Base-by-base conservation (phyloP, 306 rosid genomes). In the peach (Prunus persica) region DNA sequence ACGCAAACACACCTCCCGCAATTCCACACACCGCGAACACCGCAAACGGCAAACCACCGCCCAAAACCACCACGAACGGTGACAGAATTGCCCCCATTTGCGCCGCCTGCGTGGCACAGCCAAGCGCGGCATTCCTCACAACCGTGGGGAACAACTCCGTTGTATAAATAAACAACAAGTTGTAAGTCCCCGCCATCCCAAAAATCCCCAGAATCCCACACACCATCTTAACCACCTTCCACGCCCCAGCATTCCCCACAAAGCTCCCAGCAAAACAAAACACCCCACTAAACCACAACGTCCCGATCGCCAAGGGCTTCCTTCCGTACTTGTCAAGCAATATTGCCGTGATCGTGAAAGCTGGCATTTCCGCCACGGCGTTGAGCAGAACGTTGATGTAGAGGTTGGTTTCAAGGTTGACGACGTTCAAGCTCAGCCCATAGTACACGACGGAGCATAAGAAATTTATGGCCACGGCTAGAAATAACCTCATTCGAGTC, bases 111-210 rank as follows among this genome's bases (percentile, higher is more conserved):
- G 95, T 84, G 0, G 91, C 84, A 20, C 89, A 78, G 2, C 98
- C 98, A 0, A 94, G 84, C 0, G 98, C 96, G 0, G 97, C 93
- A 19, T 90, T 94, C 80, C 98, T 87, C 27, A 94, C 98, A 74
- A 94, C 98, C 0, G 98, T 94, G 0, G 98, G 97, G 50, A 94
- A 94, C 76, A 94, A 56, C 90, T 94, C 98, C 2, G 93, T 73
- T 1, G 97, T 86, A 61, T 90, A 94, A 49, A 94, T 90, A 60
- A 90, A 94, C 73, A 94, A 43, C 79, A 94, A 52, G 28, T 94
- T 94, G 41, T 92, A 92, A 51, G 96, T 94, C 64, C 97, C 98
- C 0, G 98, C 98, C 96, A 94, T 27, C 72, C 98, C 98, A 46
- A 94, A 94, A 20, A 93, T 93, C 41, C 97, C 98, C 57, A 93